Evolutionary conservation across 306 rosid genomes (phyloP).

Genomic region (Gastrolobium villosum): DNA sequence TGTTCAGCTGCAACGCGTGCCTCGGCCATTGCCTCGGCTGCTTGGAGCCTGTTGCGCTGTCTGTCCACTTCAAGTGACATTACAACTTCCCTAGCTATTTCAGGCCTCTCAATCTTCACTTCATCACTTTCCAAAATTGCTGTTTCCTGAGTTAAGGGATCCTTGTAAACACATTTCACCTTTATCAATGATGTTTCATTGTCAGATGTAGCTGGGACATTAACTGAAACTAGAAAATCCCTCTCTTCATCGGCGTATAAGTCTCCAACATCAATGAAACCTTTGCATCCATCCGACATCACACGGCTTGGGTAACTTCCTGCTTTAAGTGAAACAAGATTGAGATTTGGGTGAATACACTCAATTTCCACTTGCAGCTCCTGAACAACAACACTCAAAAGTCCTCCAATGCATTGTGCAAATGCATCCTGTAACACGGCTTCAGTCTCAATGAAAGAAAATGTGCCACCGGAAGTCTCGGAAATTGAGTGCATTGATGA

Average conservation of each 20-base stretch:
- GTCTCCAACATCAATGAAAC: constrained; percentile 85
- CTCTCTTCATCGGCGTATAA: constrained; percentile 97
- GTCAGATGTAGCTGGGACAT: constrained; percentile 72
- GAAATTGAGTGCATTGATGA: constrained; percentile 95
- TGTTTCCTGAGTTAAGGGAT: constrained; percentile 78
- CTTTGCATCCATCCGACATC: constrained; percentile 66
- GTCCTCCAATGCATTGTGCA: constrained; percentile 99
- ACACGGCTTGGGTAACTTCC: constrained; percentile 87
- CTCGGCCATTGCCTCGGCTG: constrained; percentile 92
- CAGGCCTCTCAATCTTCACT: constrained; percentile 78
- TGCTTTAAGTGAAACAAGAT: constrained; percentile 75
- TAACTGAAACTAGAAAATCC: constrained; percentile 85
- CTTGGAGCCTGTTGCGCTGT: constrained; percentile 90
- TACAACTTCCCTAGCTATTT: constrained; percentile 59
- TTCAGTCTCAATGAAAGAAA: constrained; percentile 96
- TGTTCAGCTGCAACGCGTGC: constrained; percentile 85
- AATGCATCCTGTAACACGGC: constrained; percentile 95
- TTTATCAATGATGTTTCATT: constrained; percentile 75
- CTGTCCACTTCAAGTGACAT: constrained; percentile 92
- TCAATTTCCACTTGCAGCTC: constrained; percentile 86
- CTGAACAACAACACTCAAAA: constrained; percentile 90
- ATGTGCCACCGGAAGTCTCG: constrained; percentile 95
- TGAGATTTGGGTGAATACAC: constrained; percentile 63
- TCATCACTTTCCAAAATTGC: constrained; percentile 69
- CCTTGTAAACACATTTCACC: constrained; percentile 82